phyloP scores from a whole-genome alignment of 805 yeast species.

The Metschnikowia kunwiensis region DNA sequence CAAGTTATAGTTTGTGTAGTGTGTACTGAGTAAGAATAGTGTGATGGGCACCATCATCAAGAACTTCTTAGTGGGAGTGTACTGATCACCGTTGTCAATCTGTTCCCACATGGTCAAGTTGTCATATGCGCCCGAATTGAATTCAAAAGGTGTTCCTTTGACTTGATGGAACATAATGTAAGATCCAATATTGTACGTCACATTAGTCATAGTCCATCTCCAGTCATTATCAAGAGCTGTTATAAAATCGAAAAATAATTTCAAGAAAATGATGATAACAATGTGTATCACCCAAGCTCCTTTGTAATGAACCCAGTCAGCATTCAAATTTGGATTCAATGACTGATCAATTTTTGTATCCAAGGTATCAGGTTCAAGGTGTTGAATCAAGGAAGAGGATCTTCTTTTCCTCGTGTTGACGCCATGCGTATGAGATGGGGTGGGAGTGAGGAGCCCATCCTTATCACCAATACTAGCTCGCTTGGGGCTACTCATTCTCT shows the following conservation, averaged over 20 bases:
- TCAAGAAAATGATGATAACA: constrained; percentile 71
- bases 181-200: constrained; percentile 85
- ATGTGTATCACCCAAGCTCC: constrained; percentile 97
- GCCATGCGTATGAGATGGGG: constrained; percentile 19
- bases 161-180: constrained; percentile 96
- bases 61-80: constrained; percentile 94
- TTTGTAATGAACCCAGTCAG: constrained; percentile 92
- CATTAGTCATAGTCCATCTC: constrained; percentile 92
- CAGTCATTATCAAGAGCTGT: constrained; percentile 80
- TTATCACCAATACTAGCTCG: constrained; percentile 15
- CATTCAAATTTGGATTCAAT: constrained; percentile 84
- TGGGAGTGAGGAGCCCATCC: constrained; percentile 21
- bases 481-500: constrained; percentile 17
- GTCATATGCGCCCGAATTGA: constrained; percentile 94
- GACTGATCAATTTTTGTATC: constrained; percentile 92
- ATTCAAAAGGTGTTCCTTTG: constrained; percentile 96
- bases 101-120: constrained; percentile 99
- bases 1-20: constrained; percentile 82
- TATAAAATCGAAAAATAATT: constrained; percentile 71
- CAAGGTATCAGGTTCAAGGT: constrained; percentile 86
- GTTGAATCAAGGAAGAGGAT: constrained; percentile 85
- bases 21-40: constrained; percentile 81
- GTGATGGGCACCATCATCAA: constrained; percentile 89
- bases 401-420: constrained; percentile 50
- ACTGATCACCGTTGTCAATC: constrained; percentile 91